A percentile compares a stretch with the other conserved stretches of the same genome.
These are phyloP conservation scores for Polytolypa hystricis DNA, from an alignment of 2,329 filamentous ascomycete genomes.

Conservation along the genomic window DNA sequence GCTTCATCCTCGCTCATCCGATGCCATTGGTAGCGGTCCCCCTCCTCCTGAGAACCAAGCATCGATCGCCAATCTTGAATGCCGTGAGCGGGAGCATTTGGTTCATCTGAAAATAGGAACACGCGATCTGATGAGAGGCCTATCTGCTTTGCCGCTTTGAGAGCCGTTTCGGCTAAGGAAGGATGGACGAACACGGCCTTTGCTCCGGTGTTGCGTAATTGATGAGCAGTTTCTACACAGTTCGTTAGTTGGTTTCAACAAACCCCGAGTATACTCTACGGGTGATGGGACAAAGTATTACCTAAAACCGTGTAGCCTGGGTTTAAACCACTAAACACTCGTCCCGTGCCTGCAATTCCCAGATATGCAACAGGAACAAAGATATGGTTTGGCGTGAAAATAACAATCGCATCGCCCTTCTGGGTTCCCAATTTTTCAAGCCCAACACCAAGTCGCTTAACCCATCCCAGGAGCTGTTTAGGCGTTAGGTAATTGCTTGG, in stretches of 20 bases:
- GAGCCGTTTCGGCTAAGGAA: constrained; percentile 31
- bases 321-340: constrained; percentile 45
- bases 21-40: neutral
- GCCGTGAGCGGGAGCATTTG: constrained; percentile 8
- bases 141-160: constrained; percentile 22
- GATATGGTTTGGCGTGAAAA: constrained; percentile 46
- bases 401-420: constrained; percentile 42
- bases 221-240: constrained; percentile 43
- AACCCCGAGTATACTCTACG: neutral
- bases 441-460: constrained; percentile 41
- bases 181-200: constrained; percentile 42
- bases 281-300: constrained; percentile 1
- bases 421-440: constrained; percentile 37
- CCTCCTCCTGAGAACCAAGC: neutral
- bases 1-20: neutral
- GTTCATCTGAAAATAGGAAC: constrained; percentile 16
- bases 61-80: constrained; percentile 15
- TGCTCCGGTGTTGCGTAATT: constrained; percentile 42
- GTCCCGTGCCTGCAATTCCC: constrained; percentile 42
- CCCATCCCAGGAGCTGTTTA: constrained; percentile 39
- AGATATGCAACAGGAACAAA: constrained; percentile 46
- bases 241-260: too few species aligned
- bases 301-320: constrained; percentile 37
- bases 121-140: constrained; percentile 12
- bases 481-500: constrained; percentile 36